A percentile compares a stretch with the other conserved stretches of the same genome.
Conservation (phyloP, 1,284 basidiomycete species). For the Dichomitus squalens region DNA sequence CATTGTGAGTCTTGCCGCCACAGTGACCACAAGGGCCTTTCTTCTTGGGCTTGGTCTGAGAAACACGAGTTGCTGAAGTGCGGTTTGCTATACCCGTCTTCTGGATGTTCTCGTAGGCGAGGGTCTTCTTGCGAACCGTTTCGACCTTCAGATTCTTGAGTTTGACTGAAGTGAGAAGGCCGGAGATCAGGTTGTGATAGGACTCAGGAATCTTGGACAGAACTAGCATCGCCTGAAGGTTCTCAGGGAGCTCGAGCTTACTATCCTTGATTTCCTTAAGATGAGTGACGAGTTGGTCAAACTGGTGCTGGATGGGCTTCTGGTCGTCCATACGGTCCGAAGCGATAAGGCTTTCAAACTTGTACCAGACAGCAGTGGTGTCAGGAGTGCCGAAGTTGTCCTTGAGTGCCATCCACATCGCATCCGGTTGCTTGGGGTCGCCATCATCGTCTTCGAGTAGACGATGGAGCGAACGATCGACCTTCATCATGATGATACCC, state of each 20-base stretch:
- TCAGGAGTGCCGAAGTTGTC: background rate
- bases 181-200: background rate
- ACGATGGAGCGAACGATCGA: too few relatives aligned
- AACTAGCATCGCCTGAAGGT: background rate
- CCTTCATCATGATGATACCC: too few relatives aligned
- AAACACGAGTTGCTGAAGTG: too few relatives aligned
- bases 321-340: background rate
- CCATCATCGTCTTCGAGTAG: too few relatives aligned
- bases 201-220: background rate
- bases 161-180: background rate
- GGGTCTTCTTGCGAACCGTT: background rate
- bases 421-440: too few relatives aligned
- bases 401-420: background rate
- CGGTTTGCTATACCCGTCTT: too few relatives aligned
- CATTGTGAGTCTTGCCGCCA: too few relatives aligned
- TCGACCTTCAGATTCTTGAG: background rate
- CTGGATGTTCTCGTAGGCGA: background rate
- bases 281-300: background rate
- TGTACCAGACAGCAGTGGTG: background rate
- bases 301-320: background rate
- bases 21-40: background rate
- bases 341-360: background rate
- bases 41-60: too few relatives aligned
- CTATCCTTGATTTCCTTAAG: background rate
- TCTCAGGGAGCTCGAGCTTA: too few relatives aligned